A percentile compares a stretch with the other conserved stretches of the same genome.
These are phyloP conservation scores for Hypomontagnella monticulosa DNA, from an alignment of 495 filamentous ascomycete species.

Conservation along the genomic window DNA sequence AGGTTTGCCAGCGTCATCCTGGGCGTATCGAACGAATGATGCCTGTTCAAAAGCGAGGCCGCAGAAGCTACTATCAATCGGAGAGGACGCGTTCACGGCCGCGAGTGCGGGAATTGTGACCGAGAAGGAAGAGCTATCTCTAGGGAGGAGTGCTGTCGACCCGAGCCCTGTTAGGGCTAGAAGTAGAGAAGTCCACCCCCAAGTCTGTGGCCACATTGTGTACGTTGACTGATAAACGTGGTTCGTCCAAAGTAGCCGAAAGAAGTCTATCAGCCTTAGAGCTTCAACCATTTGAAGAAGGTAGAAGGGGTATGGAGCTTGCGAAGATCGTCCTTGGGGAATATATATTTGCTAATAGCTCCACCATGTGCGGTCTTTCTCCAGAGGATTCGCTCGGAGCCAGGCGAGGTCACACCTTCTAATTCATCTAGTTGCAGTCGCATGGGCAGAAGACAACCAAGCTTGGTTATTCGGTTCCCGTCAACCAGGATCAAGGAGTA, in stretches of 20 bases:
- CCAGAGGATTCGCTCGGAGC: not conserved
- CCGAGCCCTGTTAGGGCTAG: constrained; percentile 18
- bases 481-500: constrained; percentile 9
- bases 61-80: constrained; percentile 39
- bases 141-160: constrained; percentile 20
- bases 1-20: constrained; percentile 32
- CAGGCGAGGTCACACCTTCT: constrained; percentile 12
- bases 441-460: constrained; percentile 10
- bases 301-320: not conserved
- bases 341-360: constrained; percentile 11
- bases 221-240: not conserved
- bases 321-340: not conserved
- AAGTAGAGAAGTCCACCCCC: constrained; percentile 10
- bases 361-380: constrained; percentile 2
- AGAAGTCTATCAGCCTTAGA: not conserved
- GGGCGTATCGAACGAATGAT: constrained; percentile 44
- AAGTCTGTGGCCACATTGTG: constrained; percentile 14
- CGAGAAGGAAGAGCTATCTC: constrained; percentile 12
- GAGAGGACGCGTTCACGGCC: constrained; percentile 19
- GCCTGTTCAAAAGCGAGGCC: constrained; percentile 44
- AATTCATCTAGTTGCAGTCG: not conserved
- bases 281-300: too few relatives aligned
- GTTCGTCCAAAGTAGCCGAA: constrained; percentile 1
- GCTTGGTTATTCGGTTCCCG: constrained; percentile 12
- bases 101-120: constrained; percentile 18